Base-by-base conservation (phyloP, 768 basidiomycete genomes). In the Phaffia tasmanica region DNA sequence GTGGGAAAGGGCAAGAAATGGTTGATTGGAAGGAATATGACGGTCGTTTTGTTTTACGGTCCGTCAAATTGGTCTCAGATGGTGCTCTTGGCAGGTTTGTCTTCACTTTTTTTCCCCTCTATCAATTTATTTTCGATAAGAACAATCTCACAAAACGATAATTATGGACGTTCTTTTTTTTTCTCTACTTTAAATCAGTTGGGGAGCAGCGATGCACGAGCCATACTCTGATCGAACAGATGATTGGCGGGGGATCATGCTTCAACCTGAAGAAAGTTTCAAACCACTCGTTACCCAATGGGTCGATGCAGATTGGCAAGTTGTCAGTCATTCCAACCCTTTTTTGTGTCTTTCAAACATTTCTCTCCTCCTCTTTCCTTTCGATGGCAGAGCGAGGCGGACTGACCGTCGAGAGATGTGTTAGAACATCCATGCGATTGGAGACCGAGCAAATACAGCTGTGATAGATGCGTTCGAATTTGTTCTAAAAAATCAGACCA, bases 141-240 rank as follows among this genome's bases (percentile, higher is more conserved):
- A n/a, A n/a, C n/a, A n/a, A n/a, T n/a, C n/a, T n/a, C n/a, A n/a
- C 51, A 27, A n/a, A 18, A 21, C 14, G 29, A 35, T 21, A 93
- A 97, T 72, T 92, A 87, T 83, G 68, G 35, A 76, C 66, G 27
- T 15, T 63, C 1, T 50, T 29, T 55, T 29, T 27, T 68, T 62
- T 86, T 86, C 92, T 51, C 93, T 93, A 0, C 81, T 98, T 4
- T 42, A 42, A 42, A 90, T 94, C 0, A 89, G 87, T 1, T 89
- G 88, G 81, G 93, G 94, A 8, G 92, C 94, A 0, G 92, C 94
- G 0, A 80, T 98, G 64, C 77, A 88, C 6, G 81, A 85, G 58
- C 88, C 90, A 21, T 98, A 95, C 74, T 81, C 84, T 0, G 77
- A 47, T 48, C 29, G 69, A 30, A 83, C 86, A 25, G 85, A 87